Percentiles rank a stretch among this genome's conserved stretches.
Evolutionary conservation across 179 eudicot species (phyloP).

Genomic region (Drosera spatulata): DNA sequence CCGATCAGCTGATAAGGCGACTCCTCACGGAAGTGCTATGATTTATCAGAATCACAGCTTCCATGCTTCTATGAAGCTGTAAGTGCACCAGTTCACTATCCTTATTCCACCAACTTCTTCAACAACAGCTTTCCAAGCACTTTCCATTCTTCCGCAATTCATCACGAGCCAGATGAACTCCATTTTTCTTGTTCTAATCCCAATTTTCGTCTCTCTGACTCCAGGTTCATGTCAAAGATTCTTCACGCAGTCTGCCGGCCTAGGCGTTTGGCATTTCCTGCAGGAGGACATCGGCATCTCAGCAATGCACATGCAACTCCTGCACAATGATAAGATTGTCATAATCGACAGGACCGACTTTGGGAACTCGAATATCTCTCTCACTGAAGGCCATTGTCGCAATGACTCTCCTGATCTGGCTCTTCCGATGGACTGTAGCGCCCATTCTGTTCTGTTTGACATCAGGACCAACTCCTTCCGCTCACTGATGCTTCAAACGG

Average conservation of each 20-base stretch:
- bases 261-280: constrained; percentile 56
- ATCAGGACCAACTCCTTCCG: constrained; percentile 36
- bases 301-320: constrained; percentile 85
- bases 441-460: constrained; percentile 65
- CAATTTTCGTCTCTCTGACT: constrained; percentile 6
- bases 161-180: constrained; percentile 17
- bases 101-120: constrained; percentile 16
- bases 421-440: constrained; percentile 53
- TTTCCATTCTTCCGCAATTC: not conserved
- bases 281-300: constrained; percentile 58
- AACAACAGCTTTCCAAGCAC: constrained; percentile 5
- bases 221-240: constrained; percentile 11
- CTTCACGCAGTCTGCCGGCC: constrained; percentile 9
- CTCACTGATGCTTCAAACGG: constrained; percentile 45
- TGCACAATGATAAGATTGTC: constrained; percentile 46
- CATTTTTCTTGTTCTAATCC: constrained; percentile 7
- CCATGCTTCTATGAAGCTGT: constrained; percentile 9
- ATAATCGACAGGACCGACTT: constrained; percentile 74
- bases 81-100: constrained; percentile 8
- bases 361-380: constrained; percentile 67
- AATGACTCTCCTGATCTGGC: constrained; percentile 35
- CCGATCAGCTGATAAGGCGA: constrained; percentile 4
- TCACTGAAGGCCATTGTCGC: constrained; percentile 49
- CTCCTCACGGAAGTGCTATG: not conserved
- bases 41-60: constrained; percentile 14